Evolutionary conservation across 495 filamentous ascomycete species (phyloP), one percentile per base, ranked within the genome.

Genomic region (Penicillium ucsense): DNA sequence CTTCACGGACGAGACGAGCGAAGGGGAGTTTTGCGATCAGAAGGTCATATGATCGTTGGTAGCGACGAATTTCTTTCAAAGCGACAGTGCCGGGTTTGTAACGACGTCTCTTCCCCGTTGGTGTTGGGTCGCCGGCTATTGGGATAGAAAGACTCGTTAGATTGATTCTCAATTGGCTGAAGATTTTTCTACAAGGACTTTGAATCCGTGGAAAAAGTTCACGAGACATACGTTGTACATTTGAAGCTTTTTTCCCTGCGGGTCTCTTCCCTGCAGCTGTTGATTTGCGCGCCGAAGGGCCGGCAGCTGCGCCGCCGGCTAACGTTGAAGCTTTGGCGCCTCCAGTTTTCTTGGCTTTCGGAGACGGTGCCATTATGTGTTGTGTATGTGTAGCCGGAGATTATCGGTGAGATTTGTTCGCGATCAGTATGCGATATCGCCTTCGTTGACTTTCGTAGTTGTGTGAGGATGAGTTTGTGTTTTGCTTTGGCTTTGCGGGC

Each of bases 21-120:
- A 96, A 96, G 1, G 90, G 90, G 3, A 94, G 68, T 61, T 94
- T 95, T 11, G 72, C 64, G 43, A 96, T 64, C 1, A 96, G 68
- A 0, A 96, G 73, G 48, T 95, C 89, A 36, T 85, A 94, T 38
- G 72, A 80, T 58, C 77, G 79, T 66, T 96, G 90, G 60, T 92
- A 88, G 56, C 75, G 74, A 41, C 89, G 76, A 62, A 96, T 96
- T 70, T 96, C 90, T 54, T 80, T 80, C 10, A 96, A 70, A 2
- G 90, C 90, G 11, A 85, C 63, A 2, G 89, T 95, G 47, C 90
- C 90, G 3, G 90, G 90, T 47, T 74, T 83, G 64, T 91, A 95
- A 54, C 90, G 80, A 48, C 75, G 80, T 47, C 70, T 80, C 20
- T 74, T 75, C 43, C 71, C 74, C 41, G 68, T 64, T 6, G 84